phyloP scores from a whole-genome alignment of 116 monocot species.

The Papilionanthe hybrid region DNA sequence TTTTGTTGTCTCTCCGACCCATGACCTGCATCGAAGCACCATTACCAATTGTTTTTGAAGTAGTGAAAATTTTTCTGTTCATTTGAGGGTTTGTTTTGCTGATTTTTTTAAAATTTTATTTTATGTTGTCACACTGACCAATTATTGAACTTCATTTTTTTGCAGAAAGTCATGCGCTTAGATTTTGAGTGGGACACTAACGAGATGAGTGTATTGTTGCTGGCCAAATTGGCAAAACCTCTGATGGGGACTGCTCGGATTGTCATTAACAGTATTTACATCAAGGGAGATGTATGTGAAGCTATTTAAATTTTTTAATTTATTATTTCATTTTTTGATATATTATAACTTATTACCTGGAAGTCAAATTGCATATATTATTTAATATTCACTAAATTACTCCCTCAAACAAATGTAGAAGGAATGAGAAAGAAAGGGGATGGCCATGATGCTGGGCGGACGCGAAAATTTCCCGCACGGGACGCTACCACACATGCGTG shows the following conservation, averaged over 20 bases:
- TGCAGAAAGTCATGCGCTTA: constrained; percentile 67
- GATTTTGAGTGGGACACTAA: constrained; percentile 94
- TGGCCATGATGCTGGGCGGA: background rate
- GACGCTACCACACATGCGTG: no score
- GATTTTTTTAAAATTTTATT: background rate
- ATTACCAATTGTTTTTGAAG: background rate
- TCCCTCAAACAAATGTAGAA: background rate
- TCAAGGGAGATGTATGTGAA: constrained; percentile 80
- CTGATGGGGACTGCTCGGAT: constrained; percentile 72
- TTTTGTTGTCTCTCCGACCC: background rate
- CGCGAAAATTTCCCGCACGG: no score
- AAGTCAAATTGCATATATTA: background rate
- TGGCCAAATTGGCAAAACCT: constrained; percentile 76
- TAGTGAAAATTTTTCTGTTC: background rate
- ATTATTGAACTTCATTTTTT: background rate
- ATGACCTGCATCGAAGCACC: background rate
- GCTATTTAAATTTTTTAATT: background rate
- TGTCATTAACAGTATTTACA: constrained; percentile 78
- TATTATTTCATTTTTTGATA: no score
- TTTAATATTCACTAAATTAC: background rate
- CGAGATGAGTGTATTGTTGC: constrained; percentile 87
- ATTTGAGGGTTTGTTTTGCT: background rate
- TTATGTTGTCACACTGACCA: background rate
- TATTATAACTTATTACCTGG: background rate
- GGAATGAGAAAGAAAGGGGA: background rate